Evolutionary conservation across 73 alveolate species (phyloP).

Genomic region (Breviolum minutum): DNA sequence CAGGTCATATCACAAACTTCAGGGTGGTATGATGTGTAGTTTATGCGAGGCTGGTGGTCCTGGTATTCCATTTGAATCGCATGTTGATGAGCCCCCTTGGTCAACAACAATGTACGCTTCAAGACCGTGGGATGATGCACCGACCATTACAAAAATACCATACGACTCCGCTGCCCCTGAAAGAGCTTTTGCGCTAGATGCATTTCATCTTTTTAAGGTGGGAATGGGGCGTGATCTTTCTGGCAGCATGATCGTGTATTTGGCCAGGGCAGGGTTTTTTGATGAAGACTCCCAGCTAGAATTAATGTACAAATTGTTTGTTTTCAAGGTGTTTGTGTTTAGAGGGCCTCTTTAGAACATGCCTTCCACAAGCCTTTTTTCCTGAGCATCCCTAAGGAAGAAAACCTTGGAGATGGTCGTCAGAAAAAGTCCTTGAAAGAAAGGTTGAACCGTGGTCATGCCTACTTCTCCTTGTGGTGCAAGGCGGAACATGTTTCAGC

Average conservation of each 20-base stretch:
- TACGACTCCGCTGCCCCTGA: background rate
- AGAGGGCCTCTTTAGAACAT: background rate
- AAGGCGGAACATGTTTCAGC: background rate
- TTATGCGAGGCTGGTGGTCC: background rate
- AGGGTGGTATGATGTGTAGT: conserved; percentile 5
- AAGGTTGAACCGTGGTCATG: background rate
- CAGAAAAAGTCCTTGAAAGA: background rate
- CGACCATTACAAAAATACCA: background rate
- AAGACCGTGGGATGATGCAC: background rate
- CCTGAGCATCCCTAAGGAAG: background rate
- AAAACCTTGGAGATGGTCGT: background rate
- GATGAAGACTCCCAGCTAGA: background rate
- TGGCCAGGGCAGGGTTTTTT: background rate
- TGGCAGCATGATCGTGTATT: background rate
- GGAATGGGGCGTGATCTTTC: background rate
- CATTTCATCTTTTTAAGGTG: background rate
- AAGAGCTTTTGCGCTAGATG: background rate
- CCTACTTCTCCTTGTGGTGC: background rate
- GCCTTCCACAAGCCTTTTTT: background rate
- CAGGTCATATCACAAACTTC: background rate
- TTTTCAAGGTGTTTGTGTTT: background rate
- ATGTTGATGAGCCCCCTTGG: background rate
- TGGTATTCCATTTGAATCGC: background rate
- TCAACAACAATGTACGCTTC: background rate
- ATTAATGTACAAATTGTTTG: background rate